phyloP scores from a whole-genome alignment of 495 filamentous ascomycete genomes.

The Astrothelium macrocarpum region DNA sequence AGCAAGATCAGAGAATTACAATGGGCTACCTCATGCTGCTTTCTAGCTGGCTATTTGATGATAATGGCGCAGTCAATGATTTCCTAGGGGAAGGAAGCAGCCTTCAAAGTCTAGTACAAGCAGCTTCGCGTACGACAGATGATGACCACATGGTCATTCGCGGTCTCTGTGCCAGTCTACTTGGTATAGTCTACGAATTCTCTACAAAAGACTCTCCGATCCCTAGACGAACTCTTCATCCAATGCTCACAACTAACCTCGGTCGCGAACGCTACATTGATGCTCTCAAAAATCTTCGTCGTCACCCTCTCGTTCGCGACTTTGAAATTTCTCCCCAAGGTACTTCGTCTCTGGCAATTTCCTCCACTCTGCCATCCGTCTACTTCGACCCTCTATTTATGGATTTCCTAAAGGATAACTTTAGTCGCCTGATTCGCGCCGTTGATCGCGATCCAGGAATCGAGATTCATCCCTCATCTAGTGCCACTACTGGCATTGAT shows the following conservation, averaged over 20 bases:
- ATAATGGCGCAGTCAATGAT: constrained; percentile 83
- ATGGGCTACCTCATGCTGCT: constrained; percentile 88
- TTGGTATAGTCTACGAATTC: constrained; percentile 92
- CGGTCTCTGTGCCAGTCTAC: constrained; percentile 71
- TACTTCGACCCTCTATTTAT: constrained; percentile 81
- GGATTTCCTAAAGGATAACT: constrained; percentile 93
- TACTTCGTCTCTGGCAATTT: constrained; percentile 29
- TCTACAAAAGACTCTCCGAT: constrained; percentile 95
- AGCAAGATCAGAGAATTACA: constrained; percentile 69
- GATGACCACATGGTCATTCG: constrained; percentile 54
- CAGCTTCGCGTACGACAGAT: constrained; percentile 47
- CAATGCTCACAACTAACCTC: constrained; percentile 67
- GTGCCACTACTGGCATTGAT: constrained; percentile 31
- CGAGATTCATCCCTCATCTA: constrained; percentile 56
- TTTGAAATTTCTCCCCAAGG: constrained; percentile 74
- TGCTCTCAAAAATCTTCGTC: constrained; percentile 65
- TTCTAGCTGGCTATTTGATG: constrained; percentile 89
- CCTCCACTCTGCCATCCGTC: constrained; percentile 60
- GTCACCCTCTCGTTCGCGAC: constrained; percentile 76
- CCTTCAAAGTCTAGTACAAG: constrained; percentile 41
- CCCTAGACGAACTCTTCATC: constrained; percentile 69
- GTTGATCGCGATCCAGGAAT: constrained; percentile 86
- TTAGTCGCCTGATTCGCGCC: constrained; percentile 70
- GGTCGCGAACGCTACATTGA: constrained; percentile 86
- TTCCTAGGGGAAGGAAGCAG: constrained; percentile 91